These are phyloP conservation scores for Rhytidiadelphus loreus DNA, from an alignment of 225 moss, liverwort and hornwort species.

Conservation along the genomic window DNA sequence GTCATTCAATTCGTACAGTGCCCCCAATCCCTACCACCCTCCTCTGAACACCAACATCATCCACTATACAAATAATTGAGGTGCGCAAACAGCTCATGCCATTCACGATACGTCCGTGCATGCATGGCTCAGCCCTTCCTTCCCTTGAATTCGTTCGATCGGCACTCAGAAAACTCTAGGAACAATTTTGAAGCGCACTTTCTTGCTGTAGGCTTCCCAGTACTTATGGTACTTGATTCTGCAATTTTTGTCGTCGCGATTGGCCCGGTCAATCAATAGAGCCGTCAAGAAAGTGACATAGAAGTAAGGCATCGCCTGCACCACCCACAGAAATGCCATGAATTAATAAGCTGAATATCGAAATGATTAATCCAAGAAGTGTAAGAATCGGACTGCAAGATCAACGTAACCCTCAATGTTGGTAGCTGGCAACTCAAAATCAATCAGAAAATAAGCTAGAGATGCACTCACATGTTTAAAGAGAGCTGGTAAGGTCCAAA, in stretches of 20 bases:
- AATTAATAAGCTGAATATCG: neutral
- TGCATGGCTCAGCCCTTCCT: neutral
- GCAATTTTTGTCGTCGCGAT: conserved; percentile 45
- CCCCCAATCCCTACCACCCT: neutral
- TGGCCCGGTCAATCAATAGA: conserved; percentile 43
- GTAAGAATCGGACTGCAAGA: neutral
- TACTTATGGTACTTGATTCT: conserved; percentile 53
- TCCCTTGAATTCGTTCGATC: neutral
- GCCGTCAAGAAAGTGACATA: conserved; percentile 50
- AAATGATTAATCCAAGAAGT: neutral
- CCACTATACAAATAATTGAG: conserved; percentile 12
- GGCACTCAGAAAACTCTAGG: conserved; percentile 33
- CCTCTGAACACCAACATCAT: conserved; percentile 9
- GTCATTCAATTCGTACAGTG: neutral
- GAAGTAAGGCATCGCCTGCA: conserved; percentile 56
- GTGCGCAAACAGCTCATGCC: conserved; percentile 11
- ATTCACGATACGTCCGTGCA: neutral
- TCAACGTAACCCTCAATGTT: neutral
- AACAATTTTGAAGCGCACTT: conserved; percentile 49
- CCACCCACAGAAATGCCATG: neutral
- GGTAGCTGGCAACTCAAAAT: neutral
- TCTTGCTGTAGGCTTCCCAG: conserved; percentile 53
- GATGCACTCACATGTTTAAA: conserved; percentile 21
- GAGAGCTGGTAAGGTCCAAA: conserved; percentile 51
- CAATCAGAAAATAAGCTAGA: neutral